These are phyloP conservation scores for Psilocybe sp. DNA, from an alignment of 768 basidiomycete genomes.

Conservation along the genomic window DNA sequence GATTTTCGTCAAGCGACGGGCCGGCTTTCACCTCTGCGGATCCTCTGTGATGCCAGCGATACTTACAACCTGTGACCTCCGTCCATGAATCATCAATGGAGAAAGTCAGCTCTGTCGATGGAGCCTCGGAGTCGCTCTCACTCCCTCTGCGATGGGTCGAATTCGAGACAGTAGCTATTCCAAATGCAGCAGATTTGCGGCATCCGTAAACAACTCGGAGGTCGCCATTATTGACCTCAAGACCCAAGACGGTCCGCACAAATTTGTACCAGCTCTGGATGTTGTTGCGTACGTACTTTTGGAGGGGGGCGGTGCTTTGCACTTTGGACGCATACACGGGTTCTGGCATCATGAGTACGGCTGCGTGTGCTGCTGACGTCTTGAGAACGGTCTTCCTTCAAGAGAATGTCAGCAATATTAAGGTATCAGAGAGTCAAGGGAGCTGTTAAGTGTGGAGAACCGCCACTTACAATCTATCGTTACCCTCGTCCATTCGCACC, in stretches of 20 bases:
- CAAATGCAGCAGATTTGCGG: slow-evolving; percentile 11
- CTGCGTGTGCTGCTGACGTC: slow-evolving; percentile 6
- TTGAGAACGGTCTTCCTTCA: background rate
- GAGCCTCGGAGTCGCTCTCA: background rate
- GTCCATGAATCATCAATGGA: background rate
- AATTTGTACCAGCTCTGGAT: slow-evolving; percentile 10
- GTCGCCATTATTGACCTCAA: slow-evolving; percentile 8
- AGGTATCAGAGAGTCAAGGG: background rate
- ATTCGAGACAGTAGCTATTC: slow-evolving; percentile 10
- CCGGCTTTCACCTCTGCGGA: background rate
- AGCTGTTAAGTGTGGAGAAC: too few species aligned
- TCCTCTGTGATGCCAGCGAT: too few species aligned
- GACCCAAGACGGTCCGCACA: slow-evolving; percentile 2
- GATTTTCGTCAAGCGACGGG: background rate
- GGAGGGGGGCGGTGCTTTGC: background rate
- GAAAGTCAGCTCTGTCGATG: background rate
- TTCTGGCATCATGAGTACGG: slow-evolving; percentile 11
- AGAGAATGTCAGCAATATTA: too few species aligned
- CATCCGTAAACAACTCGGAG: slow-evolving; percentile 8
- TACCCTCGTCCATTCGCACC: background rate
- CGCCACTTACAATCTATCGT: too few species aligned
- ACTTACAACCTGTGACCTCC: too few species aligned
- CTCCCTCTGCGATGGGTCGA: too few species aligned
- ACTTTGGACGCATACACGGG: slow-evolving; percentile 6
- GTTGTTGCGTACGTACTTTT: slow-evolving; percentile 4